A percentile compares a stretch with the other conserved stretches of the same genome.
Evolutionary conservation across 192 early-diverging fungal species (phyloP).

Genomic region (Phlyctochytrium arcticum): DNA sequence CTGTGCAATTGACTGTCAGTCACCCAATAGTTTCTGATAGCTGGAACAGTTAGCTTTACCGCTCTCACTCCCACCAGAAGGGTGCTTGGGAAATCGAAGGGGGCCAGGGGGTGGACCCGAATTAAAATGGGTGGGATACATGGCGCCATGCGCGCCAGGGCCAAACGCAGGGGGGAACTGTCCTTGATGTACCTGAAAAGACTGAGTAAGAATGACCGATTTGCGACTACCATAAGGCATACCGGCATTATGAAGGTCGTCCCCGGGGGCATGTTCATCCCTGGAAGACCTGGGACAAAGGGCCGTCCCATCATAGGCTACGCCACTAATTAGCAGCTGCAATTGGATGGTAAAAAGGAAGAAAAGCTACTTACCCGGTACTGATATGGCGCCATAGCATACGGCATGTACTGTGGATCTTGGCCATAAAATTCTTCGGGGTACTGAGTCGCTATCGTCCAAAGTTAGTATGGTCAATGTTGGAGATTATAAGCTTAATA

Average conservation of each 20-base stretch:
- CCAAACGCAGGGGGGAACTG: constrained; percentile 15
- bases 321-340: background rate
- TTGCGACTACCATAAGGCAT: background rate
- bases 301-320: constrained; percentile 19
- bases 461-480: no score
- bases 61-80: background rate
- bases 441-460: background rate
- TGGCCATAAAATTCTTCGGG: constrained; percentile 20
- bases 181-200: background rate
- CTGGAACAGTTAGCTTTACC: background rate
- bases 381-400: constrained; percentile 6
- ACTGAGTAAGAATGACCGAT: background rate
- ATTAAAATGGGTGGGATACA: constrained; percentile 13
- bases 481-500: background rate
- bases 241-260: constrained; percentile 14
- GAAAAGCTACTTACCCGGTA: constrained; percentile 11
- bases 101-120: background rate
- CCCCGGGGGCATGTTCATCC: constrained; percentile 21
- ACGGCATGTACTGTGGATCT: background rate
- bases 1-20: background rate
- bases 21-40: background rate
- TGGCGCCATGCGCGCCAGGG: background rate
- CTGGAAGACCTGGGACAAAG: constrained; percentile 14
- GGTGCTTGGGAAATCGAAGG: constrained; percentile 12
- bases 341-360: background rate